Base-by-base conservation (phyloP, 192 early-diverging fungal species). In the Backusella morwellensis region DNA sequence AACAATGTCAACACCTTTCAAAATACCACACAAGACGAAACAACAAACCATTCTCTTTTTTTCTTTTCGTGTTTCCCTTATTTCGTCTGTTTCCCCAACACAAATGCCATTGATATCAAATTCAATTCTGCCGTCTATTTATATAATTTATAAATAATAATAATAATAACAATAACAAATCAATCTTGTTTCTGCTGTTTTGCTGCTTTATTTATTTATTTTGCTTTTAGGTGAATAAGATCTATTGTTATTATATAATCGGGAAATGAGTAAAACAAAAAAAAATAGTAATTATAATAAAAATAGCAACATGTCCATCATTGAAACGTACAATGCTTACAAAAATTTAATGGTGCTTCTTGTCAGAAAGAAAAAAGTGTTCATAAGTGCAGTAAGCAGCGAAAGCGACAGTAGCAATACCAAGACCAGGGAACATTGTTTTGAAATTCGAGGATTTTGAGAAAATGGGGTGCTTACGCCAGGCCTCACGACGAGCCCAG, bases 341-440 rank as follows among this genome's bases (percentile, higher is more conserved):
- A 36, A 26, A 77, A 56, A 77, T 69, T 77, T 82, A 82, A 67
- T 82, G 81, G 68, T 79, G 75, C 75, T 87, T 85, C 75, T 84
- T 84, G 52, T 79, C 68, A 44, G 83, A 82, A 67, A 84, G 81
- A 70, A 90, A 69, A 75, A 89, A 84, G 63, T 91, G 85, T 78
- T 94, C 91, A 77, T 90, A 91, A 75, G 81, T 90, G 73, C 89
- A 87, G 77, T 93, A 91, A 50, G 85, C 88, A n/a, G 91, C 86
- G 76, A 94, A 94, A 59, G 91, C 88, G 52, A 88, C 93, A 26
- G 93, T 88, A 12, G 93, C 93, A 52, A 92, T 90, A 76, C 93
- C 93, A 72, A 94, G 86, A 70, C 93, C 93, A 17, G 93, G 93
- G 86, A 91, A 91, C 86, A 92, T 88, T 80, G 88, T 90, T 52